Base-by-base conservation (phyloP, 805 yeast species). In the Candida loeiensis region DNA sequence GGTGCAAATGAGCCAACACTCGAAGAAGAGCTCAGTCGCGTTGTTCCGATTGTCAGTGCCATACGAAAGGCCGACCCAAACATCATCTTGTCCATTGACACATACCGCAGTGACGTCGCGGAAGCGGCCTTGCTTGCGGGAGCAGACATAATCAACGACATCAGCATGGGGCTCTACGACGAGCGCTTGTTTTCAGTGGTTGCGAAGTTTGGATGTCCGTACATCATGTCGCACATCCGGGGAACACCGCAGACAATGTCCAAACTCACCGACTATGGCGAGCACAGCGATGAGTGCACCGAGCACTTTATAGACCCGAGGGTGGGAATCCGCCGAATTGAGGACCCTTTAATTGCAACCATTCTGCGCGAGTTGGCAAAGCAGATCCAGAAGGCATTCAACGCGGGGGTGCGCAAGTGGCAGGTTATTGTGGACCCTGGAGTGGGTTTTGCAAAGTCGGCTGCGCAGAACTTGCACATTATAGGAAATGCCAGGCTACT, bases 351-450 rank as follows among this genome's bases (percentile, higher is more conserved):
- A 16, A 59, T 82, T 27, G 71, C 75, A 32, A 80, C 77, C 2
- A 71, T 88, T 4, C 75, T 82, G 4, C 60, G 76, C 34, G 99
- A 93, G 58, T 62, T 91, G 37, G 65, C 79, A 6, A 47, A 49
- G 2, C 76, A 78, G 40, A 70, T 88, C 20, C 49, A 59, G 0
- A 69, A 64, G 40, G 95, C 95, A 9, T 62, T 76, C 32, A 51
- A 49, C 1, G 64, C 59, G 0, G 96, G 96, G 4, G 78, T 91
- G 1, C 69, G 73, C 43, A 79, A 91, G 59, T 93, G 96, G 96
- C 98, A 93, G 61, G 66, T 93, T 3, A 79, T 93, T 13, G 54
- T 89, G 3, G 99, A 93, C 57, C 99, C 99, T 0, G 99, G 99
- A 2, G 63, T 93, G 30, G 99, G 99, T 2, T 93, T 93, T 62